Evolutionary conservation across 805 yeast genomes (phyloP).

Genomic region (Ogataea neopini): DNA sequence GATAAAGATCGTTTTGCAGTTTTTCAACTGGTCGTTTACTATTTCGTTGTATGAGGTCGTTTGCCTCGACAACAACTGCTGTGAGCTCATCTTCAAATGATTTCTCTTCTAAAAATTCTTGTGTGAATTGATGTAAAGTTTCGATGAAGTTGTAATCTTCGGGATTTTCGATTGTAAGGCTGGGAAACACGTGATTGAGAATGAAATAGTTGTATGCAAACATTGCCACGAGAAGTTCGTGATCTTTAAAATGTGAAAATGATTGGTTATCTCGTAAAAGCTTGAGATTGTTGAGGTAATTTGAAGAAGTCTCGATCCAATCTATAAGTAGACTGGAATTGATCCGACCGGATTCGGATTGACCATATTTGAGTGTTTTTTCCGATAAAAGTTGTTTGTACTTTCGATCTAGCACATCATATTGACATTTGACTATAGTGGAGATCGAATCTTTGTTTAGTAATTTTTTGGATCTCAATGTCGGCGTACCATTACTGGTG

Average conservation of each 20-base stretch:
- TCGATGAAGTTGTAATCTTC: conserved; percentile 23
- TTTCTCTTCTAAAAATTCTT: conserved; percentile 12
- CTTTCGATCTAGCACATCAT: conserved; percentile 15
- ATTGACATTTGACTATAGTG: conserved; percentile 19
- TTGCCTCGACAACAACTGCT: conserved; percentile 18
- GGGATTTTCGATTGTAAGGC: conserved; percentile 8
- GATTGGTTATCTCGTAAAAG: conserved; percentile 12
- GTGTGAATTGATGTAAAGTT: conserved; percentile 13
- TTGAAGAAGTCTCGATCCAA: conserved; percentile 29
- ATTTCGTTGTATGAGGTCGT: conserved; percentile 7
- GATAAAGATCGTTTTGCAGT: conserved; percentile 17
- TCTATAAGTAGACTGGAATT: conserved; percentile 13
- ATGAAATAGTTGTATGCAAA: conserved; percentile 25
- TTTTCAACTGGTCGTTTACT: background rate
- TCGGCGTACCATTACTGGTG: conserved; percentile 1
- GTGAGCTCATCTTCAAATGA: conserved; percentile 18
- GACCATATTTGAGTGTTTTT: conserved; percentile 1
- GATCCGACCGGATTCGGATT: conserved; percentile 1
- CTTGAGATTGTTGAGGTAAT: conserved; percentile 23
- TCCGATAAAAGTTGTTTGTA: conserved; percentile 7
- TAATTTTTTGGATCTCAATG: conserved; percentile 11
- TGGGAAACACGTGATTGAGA: conserved; percentile 18
- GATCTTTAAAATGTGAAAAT: conserved; percentile 19
- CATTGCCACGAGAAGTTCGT: conserved; percentile 24
- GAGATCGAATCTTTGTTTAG: conserved; percentile 13